Percentiles rank a stretch among this genome's conserved stretches.
These are phyloP conservation scores for Solanum chilense DNA, from an alignment of 257 asterid genomes.

Conservation along the genomic window DNA sequence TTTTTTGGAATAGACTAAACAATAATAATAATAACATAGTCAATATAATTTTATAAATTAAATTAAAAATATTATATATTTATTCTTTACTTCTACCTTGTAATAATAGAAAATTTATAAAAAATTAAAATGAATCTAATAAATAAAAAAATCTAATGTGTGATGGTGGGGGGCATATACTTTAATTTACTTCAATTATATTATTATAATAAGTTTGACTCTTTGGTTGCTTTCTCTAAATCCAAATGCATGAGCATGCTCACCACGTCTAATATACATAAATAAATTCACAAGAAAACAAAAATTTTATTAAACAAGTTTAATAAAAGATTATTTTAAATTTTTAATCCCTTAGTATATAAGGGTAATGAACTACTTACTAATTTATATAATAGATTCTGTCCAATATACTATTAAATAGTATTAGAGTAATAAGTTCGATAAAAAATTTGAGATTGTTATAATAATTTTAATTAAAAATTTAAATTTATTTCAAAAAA, in stretches of 20 bases:
- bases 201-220: not conserved
- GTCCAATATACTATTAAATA: too few relatives aligned
- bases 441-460: too few relatives aligned
- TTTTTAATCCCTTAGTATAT: not conserved
- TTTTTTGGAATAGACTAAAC: not conserved
- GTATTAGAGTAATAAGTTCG: too few relatives aligned
- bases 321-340: not conserved
- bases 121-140: not conserved
- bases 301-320: not conserved
- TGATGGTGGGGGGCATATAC: not conserved
- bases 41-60: not conserved
- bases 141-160: not conserved
- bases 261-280: not conserved
- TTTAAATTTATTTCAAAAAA: too few relatives aligned
- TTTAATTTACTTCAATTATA: not conserved
- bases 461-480: too few relatives aligned
- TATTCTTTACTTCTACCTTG: fast-evolving
- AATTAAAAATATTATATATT: fast-evolving
- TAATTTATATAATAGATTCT: too few relatives aligned
- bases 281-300: not conserved
- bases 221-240: not conserved
- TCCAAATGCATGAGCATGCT: not conserved
- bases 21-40: not conserved
- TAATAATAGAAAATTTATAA: fast-evolving
- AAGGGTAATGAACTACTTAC: not conserved